Conservation (phyloP, 495 filamentous ascomycete genomes). For the Xanthoparmelia taractica region DNA sequence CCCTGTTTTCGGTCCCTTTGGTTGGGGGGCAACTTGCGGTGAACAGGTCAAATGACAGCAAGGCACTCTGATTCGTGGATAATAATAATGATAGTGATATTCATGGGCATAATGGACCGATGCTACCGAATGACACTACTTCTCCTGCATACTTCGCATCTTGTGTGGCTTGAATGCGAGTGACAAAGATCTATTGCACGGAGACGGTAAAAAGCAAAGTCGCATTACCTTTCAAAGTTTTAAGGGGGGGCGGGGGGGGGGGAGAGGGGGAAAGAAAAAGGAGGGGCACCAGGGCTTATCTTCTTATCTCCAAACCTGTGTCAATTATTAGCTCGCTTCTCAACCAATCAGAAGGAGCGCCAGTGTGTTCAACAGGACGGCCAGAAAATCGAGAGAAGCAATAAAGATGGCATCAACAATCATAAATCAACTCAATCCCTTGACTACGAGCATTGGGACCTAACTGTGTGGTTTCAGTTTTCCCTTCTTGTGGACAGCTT, state of each 20-base stretch:
- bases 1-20: background rate
- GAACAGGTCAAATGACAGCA: background rate
- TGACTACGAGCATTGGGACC: no score
- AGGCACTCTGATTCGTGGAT: background rate
- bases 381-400: no score
- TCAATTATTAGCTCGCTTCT: conserved; percentile 10
- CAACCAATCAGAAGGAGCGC: conserved; percentile 2
- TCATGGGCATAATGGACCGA: background rate
- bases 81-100: no score
- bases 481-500: no score
- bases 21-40: conserved; percentile 2
- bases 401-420: no score
- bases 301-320: background rate
- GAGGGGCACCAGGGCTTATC: no score
- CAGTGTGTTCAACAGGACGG: no score
- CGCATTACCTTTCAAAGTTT: no score
- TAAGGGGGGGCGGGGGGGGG: background rate
- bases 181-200: background rate
- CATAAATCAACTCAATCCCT: no score
- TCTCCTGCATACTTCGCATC: background rate
- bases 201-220: background rate
- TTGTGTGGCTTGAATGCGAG: background rate
- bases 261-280: conserved; percentile 10
- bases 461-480: no score
- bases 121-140: background rate